A percentile compares a stretch with the other conserved stretches of the same genome.
phyloP scores from a whole-genome alignment of 2,329 filamentous ascomycete species.

The Alternaria sp. region DNA sequence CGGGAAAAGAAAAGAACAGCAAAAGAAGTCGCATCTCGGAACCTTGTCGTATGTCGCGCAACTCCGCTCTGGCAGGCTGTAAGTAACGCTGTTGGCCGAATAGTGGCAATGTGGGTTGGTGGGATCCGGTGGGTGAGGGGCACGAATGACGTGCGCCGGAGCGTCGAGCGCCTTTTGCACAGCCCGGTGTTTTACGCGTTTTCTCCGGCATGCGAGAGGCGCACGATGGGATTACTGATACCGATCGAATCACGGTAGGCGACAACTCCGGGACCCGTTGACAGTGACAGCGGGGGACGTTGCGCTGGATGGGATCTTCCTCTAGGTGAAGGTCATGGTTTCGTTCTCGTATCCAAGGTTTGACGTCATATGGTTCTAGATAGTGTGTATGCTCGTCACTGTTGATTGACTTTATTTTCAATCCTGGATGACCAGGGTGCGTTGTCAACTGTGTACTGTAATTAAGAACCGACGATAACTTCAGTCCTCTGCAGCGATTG shows the following conservation, averaged over 20 bases:
- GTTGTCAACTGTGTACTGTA: neutral
- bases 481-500: neutral
- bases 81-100: neutral
- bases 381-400: neutral
- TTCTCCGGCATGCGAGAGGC: neutral
- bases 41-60: neutral
- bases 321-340: neutral
- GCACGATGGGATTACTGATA: neutral
- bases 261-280: neutral
- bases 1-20: neutral
- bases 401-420: neutral
- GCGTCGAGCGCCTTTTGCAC: neutral
- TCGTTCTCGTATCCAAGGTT: neutral
- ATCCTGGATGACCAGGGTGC: neutral
- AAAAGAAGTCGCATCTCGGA: neutral
- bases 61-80: neutral
- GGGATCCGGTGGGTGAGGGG: neutral
- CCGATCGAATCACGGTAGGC: neutral
- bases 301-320: conserved; percentile 2
- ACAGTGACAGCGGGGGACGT: conserved; percentile 15
- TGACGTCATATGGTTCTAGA: conserved; percentile 1
- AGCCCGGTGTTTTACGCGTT: neutral
- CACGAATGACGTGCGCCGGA: conserved; percentile 8
- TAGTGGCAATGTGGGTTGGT: neutral
- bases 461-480: neutral